A percentile compares a stretch with the other conserved stretches of the same genome.
Evolutionary conservation across 345 rosid species (phyloP).

Genomic region (Hypericum androsaemum): DNA sequence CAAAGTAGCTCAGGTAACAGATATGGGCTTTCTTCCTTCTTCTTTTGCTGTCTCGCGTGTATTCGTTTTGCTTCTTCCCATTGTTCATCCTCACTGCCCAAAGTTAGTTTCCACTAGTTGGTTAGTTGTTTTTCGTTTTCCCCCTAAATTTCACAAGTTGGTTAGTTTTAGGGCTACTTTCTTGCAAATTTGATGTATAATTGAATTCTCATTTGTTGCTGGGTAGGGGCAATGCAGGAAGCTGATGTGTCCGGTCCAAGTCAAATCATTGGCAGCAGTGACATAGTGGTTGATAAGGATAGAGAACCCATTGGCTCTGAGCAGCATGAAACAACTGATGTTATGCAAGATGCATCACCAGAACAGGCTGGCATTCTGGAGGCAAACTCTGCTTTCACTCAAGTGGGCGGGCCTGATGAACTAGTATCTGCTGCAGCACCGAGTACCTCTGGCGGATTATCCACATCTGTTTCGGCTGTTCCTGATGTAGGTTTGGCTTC

Average conservation of each 20-base stretch:
- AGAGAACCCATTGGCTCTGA: constrained; percentile 9
- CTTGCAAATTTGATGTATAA: constrained; percentile 34
- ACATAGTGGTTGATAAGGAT: constrained; percentile 17
- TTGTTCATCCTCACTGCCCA: constrained; percentile 1
- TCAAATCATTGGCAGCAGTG: constrained; percentile 25
- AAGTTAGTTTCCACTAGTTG: constrained; percentile 5
- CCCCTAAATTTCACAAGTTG: constrained; percentile 9
- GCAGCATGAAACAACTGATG: constrained; percentile 13
- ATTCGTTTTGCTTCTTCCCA: background rate
- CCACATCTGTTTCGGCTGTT: constrained; percentile 16
- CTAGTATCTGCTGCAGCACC: constrained; percentile 18
- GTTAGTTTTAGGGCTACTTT: constrained; percentile 11
- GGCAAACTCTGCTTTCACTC: constrained; percentile 20
- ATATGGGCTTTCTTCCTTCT: constrained; percentile 68
- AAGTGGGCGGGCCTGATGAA: constrained; percentile 19
- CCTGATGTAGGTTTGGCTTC: constrained; percentile 19
- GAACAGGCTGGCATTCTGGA: constrained; percentile 12
- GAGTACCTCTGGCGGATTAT: constrained; percentile 18
- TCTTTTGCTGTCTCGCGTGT: constrained; percentile 18
- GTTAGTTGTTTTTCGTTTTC: constrained; percentile 3
- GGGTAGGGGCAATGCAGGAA: constrained; percentile 96
- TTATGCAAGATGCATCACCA: constrained; percentile 15
- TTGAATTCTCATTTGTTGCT: constrained; percentile 69
- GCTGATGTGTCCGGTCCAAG: constrained; percentile 41
- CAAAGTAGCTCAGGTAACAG: constrained; percentile 65